A percentile compares a stretch with the other conserved stretches of the same genome.
Evolutionary conservation across 768 basidiomycete species (phyloP).

Genomic region (Tephrocybe rancida): DNA sequence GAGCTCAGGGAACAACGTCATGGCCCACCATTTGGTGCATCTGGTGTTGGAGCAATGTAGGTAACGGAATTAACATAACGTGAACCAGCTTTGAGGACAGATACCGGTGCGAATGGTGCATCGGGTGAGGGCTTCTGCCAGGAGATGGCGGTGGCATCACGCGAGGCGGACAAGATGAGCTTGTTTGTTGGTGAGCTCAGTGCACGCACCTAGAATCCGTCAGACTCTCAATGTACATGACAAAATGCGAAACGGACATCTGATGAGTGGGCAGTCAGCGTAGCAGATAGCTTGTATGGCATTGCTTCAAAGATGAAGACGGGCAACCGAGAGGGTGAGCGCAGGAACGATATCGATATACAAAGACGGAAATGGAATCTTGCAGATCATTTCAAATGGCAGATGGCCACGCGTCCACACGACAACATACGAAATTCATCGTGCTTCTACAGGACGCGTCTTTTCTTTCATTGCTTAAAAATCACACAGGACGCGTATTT

Average conservation of each 20-base stretch:
- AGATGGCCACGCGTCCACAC: constrained; percentile 11
- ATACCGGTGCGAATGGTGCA: constrained; percentile 53
- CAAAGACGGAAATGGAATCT: constrained; percentile 30
- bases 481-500: too few species aligned
- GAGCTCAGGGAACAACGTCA: constrained; percentile 16
- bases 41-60: constrained; percentile 68
- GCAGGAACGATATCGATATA: constrained; percentile 18
- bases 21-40: constrained; percentile 68
- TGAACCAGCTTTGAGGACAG: constrained; percentile 63
- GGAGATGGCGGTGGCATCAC: constrained; percentile 87
- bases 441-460: neutral
- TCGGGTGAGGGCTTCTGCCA: constrained; percentile 65
- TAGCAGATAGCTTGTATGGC: constrained; percentile 80
- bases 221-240: constrained; percentile 14
- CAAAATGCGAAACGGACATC: constrained; percentile 56
- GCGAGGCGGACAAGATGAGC: constrained; percentile 86
- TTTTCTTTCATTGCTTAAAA: too few species aligned
- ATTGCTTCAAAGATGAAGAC: constrained; percentile 31
- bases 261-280: constrained; percentile 66
- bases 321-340: constrained; percentile 5
- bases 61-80: constrained; percentile 83
- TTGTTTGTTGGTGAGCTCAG: constrained; percentile 75
- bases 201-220: constrained; percentile 71
- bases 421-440: neutral
- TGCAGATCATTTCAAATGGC: neutral